Conservation (phyloP, 208 protist genomes). For the Acanthamoeba divionensis region DNA sequence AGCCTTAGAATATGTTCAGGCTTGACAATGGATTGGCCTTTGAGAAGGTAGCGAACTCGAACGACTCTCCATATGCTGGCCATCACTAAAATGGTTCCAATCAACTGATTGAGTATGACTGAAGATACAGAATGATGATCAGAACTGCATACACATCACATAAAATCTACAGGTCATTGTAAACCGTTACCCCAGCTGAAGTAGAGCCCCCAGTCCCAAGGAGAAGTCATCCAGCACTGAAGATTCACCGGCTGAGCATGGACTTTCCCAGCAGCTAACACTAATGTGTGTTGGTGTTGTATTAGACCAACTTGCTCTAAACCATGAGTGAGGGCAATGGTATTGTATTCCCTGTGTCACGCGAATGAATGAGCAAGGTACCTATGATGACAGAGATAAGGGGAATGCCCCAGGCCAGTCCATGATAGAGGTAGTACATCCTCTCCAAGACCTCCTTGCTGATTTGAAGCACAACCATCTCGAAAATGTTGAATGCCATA, state of each 20-base stretch:
- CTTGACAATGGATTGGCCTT: no score
- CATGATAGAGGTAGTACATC: neutral
- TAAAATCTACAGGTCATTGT: no score
- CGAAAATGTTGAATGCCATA: constrained; percentile 18
- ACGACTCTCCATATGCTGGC: no score
- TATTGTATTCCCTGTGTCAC: neutral
- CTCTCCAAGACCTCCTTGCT: neutral
- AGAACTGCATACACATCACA: no score
- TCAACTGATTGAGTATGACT: no score
- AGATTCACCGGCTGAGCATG: neutral
- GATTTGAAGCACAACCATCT: neutral
- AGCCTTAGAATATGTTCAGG: no score
- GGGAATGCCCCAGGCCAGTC: neutral
- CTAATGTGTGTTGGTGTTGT: neutral
- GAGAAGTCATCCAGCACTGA: neutral
- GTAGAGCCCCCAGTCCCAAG: no score
- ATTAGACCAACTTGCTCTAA: neutral
- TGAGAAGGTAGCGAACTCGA: no score
- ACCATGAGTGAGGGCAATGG: neutral
- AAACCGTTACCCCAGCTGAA: no score
- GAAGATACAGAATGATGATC: no score
- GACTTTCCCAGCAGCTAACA: neutral
- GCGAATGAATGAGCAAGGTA: no score
- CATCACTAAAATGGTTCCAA: no score
- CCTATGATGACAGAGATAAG: neutral